A percentile compares a stretch with the other conserved stretches of the same genome.
Conservation (phyloP, 2,329 filamentous ascomycete genomes). For the Botrytis sinoallii region DNA sequence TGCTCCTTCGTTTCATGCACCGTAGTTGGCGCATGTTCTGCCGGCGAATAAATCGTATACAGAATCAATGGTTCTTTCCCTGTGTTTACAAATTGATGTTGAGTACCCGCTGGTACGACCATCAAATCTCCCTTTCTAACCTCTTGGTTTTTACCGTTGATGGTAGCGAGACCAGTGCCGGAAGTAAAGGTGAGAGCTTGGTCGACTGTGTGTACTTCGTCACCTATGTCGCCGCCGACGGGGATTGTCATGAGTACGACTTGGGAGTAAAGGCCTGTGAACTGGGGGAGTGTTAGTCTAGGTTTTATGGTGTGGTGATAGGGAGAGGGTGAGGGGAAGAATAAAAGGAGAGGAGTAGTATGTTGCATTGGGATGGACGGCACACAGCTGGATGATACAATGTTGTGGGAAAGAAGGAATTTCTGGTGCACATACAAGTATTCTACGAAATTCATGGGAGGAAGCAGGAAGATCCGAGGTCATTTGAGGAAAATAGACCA, state of each 20-base stretch:
- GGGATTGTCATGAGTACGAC: conserved; percentile 64
- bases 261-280: conserved; percentile 61
- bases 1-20: conserved; percentile 63
- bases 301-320: too few species aligned
- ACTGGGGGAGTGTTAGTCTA: conserved; percentile 30
- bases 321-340: background rate
- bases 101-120: conserved; percentile 62
- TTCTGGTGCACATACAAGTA: conserved; percentile 41
- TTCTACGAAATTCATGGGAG: conserved; percentile 58
- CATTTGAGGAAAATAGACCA: conserved; percentile 60
- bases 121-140: conserved; percentile 42
- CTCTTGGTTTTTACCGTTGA: conserved; percentile 55
- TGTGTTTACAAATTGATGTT: conserved; percentile 63
- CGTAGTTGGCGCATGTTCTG: conserved; percentile 57
- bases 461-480: conserved; percentile 50
- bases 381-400: background rate
- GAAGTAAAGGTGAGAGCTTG: conserved; percentile 63
- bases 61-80: conserved; percentile 57
- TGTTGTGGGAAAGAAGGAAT: background rate
- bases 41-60: conserved; percentile 61
- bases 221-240: conserved; percentile 62
- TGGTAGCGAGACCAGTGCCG: conserved; percentile 55
- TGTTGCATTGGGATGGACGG: background rate
- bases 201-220: conserved; percentile 64
- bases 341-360: background rate